phyloP scores from a whole-genome alignment of 78 protist genomes.

The Emiliania huxleyi region DNA sequence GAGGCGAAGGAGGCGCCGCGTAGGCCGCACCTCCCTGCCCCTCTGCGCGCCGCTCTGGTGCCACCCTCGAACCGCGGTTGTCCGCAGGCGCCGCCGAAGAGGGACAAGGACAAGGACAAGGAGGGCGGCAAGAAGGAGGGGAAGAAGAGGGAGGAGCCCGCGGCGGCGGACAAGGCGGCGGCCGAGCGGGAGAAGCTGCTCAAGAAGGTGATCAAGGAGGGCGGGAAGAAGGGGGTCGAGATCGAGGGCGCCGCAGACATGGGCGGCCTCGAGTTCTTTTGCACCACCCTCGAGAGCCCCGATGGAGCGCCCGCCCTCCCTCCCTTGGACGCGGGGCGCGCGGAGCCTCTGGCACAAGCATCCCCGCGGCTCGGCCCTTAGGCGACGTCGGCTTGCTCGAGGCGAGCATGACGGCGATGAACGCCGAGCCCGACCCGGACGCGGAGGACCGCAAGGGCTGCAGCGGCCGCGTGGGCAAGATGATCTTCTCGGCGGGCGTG shows the following conservation, averaged over 20 bases:
- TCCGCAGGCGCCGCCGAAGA: not conserved
- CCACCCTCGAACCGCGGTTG: no score
- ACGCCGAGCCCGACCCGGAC: not conserved
- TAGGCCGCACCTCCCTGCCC: not conserved
- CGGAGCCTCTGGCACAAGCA: not conserved
- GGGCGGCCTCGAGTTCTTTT: slow-evolving; percentile 21
- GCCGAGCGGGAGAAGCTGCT: not conserved
- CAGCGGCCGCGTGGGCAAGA: not conserved
- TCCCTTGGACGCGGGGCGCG: not conserved
- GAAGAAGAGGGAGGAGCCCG: not conserved
- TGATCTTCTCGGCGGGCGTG: slow-evolving; percentile 21
- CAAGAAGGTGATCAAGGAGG: slow-evolving; percentile 18
- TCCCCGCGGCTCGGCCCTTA: not conserved
- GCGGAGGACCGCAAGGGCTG: slow-evolving; percentile 25
- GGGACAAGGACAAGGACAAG: not conserved
- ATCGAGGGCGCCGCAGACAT: slow-evolving; percentile 17
- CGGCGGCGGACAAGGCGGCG: not conserved
- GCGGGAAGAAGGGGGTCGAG: slow-evolving; percentile 13
- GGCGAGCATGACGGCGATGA: not conserved
- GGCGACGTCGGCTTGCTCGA: not conserved
- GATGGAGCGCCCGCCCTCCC: not conserved
- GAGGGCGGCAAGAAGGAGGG: not conserved
- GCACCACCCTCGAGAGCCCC: not conserved
- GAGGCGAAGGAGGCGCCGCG: not conserved
- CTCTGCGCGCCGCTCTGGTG: no score